These are phyloP conservation scores for Phytophthora vignae DNA, from an alignment of 352 stramenopile species.

Conservation along the genomic window DNA sequence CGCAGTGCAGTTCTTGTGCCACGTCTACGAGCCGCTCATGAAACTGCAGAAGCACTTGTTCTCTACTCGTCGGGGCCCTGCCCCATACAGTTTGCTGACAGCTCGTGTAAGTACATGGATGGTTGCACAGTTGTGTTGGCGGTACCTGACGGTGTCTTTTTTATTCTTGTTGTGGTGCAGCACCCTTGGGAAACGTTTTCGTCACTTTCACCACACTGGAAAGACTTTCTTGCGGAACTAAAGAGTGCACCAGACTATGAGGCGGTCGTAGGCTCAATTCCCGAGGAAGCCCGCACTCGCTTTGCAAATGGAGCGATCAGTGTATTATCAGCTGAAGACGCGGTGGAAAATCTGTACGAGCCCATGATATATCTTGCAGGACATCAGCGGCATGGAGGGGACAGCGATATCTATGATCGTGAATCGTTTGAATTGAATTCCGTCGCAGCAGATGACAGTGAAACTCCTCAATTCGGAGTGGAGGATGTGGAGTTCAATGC, in stretches of 20 bases:
- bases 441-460: constrained; percentile 2
- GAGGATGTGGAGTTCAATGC: constrained; percentile 87
- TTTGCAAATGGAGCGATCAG: constrained; percentile 55
- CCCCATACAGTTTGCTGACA: constrained; percentile 43
- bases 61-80: constrained; percentile 31
- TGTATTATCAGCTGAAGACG: constrained; percentile 40
- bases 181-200: constrained; percentile 91
- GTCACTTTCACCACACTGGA: constrained; percentile 74
- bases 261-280: constrained; percentile 53
- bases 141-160: constrained; percentile 5
- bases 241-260: constrained; percentile 63
- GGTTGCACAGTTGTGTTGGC: background rate
- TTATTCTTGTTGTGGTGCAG: constrained; percentile 35
- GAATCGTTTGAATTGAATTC: constrained; percentile 11
- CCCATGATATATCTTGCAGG: constrained; percentile 83
- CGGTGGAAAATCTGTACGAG: constrained; percentile 75
- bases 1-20: constrained; percentile 78
- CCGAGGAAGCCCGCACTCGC: constrained; percentile 49
- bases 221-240: constrained; percentile 46
- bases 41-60: constrained; percentile 68
- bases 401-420: constrained; percentile 12
- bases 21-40: constrained; percentile 66
- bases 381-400: constrained; percentile 3
- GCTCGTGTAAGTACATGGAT: constrained; percentile 44
- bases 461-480: constrained; percentile 51